Conservation (phyloP, 75 land plant species). For the Pinus albicaulis region DNA sequence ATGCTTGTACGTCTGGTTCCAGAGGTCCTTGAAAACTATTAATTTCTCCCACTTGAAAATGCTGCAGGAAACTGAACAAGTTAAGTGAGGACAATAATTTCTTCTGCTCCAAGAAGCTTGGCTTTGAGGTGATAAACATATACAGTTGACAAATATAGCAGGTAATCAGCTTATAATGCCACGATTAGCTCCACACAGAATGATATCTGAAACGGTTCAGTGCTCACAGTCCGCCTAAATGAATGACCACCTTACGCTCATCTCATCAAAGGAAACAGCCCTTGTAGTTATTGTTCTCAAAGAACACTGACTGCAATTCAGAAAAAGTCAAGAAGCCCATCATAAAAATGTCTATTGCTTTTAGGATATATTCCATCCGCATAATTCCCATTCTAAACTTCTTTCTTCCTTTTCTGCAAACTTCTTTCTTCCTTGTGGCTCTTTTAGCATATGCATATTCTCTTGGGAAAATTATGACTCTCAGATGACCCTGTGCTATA, state of each 20-base stretch:
- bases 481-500: background rate
- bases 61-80: too few relatives aligned
- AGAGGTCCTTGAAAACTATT: too few relatives aligned
- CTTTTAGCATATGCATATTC: background rate
- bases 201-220: background rate
- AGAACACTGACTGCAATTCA: background rate
- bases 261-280: background rate
- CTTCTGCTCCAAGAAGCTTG: too few relatives aligned
- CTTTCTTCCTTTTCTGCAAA: background rate
- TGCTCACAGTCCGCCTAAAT: background rate
- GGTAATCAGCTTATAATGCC: too few relatives aligned
- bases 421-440: background rate
- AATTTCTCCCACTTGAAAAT: too few relatives aligned
- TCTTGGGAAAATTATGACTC: background rate
- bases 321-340: background rate
- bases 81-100: too few relatives aligned
- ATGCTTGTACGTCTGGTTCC: too few relatives aligned
- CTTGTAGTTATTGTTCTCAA: background rate
- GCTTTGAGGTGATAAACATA: too few relatives aligned
- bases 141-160: too few relatives aligned
- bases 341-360: background rate
- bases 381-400: background rate
- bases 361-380: background rate
- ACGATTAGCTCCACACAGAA: too few relatives aligned
- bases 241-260: background rate